phyloP scores from a whole-genome alignment of 257 asterid genomes.

The Nicotiana undulata region DNA sequence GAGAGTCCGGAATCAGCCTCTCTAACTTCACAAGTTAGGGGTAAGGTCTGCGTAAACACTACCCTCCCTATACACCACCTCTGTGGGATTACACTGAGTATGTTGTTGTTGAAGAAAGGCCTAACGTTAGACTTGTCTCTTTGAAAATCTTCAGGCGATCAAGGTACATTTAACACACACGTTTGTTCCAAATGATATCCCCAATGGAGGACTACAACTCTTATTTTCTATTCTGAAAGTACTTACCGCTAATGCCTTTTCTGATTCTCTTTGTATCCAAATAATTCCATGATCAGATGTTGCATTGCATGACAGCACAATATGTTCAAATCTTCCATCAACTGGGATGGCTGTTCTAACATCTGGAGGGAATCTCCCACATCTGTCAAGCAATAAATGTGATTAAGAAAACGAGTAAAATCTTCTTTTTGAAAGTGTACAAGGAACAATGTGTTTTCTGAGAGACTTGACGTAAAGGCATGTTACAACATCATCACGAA shows the following conservation, averaged over 20 bases:
- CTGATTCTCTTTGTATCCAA: constrained; percentile 88
- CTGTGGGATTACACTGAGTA: too few species aligned
- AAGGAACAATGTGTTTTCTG: background rate
- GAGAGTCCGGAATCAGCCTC: too few species aligned
- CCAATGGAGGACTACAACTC: background rate
- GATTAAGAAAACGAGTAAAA: background rate
- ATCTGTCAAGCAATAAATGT: constrained; percentile 28
- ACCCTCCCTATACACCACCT: too few species aligned
- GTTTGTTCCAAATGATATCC: background rate
- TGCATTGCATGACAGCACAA: constrained; percentile 85
- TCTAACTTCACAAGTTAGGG: too few species aligned
- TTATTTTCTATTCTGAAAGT: background rate
- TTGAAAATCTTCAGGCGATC: background rate
- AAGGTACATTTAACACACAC: background rate
- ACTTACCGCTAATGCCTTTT: constrained; percentile 69
- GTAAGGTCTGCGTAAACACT: too few species aligned
- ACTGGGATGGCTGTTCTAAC: constrained; percentile 96
- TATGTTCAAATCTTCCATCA: constrained; percentile 96
- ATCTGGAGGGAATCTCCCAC: constrained; percentile 95
- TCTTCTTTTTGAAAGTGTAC: too few species aligned
- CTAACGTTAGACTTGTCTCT: background rate
- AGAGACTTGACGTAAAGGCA: background rate
- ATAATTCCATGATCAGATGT: constrained; percentile 89
- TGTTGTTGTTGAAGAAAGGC: too few species aligned
- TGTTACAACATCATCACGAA: background rate